Base-by-base conservation (phyloP, 257 asterid species). In the Osmanthus fragrans region DNA sequence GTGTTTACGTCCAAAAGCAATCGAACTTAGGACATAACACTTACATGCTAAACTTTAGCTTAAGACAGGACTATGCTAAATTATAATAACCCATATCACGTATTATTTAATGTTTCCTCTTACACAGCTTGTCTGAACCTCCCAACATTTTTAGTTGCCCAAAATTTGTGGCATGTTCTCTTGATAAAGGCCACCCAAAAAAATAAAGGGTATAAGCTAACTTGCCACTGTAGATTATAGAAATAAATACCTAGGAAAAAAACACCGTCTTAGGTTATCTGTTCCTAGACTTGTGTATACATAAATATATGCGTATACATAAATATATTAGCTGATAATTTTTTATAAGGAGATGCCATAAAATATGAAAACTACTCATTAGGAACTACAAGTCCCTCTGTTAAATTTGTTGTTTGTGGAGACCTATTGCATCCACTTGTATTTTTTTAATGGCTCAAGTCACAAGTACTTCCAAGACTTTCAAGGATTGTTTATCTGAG, bases 251-350 rank as follows among this genome's bases (percentile, higher is more conserved):
- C 64, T 30, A 25, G 27, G 1, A 25, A 25, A 27, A 80, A 16
- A 84, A 56, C 89, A 83, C 3, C 1, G 69, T 82, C 87, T 84
- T 86, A 81, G 86, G 82, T 88, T 76, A 80, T 80, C 86, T 81
- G 79, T 73, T 73, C 79, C 58, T 79, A 63, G 69, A 63, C 33
- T 12, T 9, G 33, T 25, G 36, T 27, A 27, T 25, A 11, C 34
- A 63, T 63, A 27, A 9, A 63, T 10, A 63, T 23, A 9, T 63
- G n/a, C n/a, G 36, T 27, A 27, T 25, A 11, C 34, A 63, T 63
- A 27, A 9, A 63, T 10, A 63, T 23, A 9, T 63, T 63, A 23
- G 69, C 7, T 25, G 69, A 63, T 3, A 23, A 10, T 25, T 23
- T 3, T 49, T 71, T 54, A 39, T 32, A 42, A 72, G 76, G 71